Base-by-base conservation (phyloP, 2,329 filamentous ascomycete species). In the Camillea tinctor region DNA sequence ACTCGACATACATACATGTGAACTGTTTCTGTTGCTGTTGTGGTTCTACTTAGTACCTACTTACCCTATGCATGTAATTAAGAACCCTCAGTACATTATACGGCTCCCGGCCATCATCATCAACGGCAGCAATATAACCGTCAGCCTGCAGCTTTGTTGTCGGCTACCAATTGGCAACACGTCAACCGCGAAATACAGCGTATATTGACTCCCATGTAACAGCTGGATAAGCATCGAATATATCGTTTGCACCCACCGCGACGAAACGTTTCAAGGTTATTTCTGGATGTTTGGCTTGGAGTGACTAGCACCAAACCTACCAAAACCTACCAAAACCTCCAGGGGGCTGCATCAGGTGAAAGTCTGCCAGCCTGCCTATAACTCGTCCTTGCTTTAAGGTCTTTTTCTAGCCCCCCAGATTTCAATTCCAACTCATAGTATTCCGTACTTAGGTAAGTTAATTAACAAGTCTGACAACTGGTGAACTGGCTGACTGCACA, bases 211-310 rank as follows among this genome's bases (percentile, higher is more conserved):
- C n/a, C 2, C 36, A 13, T 44, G 8, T 52, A 26, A 44, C 36
- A n/a, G n/a, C 13, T n/a, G 36, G 36, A 11, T n/a, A 15, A 44
- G 36, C 36, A 44, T 44, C n/a, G 36, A 44, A 44, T 44, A 17
- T 44, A 15, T 44, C n/a, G 36, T 17, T 51, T 13, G 4, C 49
- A 51, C 7, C 49, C 22, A 51, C 49, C 24, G 7, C 26, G 8
- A 52, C 49, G 48, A 57, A 44, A 50, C 30, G 55, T 57, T 57
- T 57, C 55, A 57, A 44, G 40, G 26, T 52, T 57, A 57, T 52
- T 52, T 57, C 30, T 55, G 23, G 53, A 24, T 2, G 5, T 54
- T 26, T 54, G 23, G 26, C 8, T 4, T 30, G 26, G 7, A 30
- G 26, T 9, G 2, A 30, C 26, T 30, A 11, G 26, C 26, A 30